These are phyloP conservation scores for Plasmodiophora brassicae DNA, from an alignment of 208 protist genomes.

Conservation along the genomic window DNA sequence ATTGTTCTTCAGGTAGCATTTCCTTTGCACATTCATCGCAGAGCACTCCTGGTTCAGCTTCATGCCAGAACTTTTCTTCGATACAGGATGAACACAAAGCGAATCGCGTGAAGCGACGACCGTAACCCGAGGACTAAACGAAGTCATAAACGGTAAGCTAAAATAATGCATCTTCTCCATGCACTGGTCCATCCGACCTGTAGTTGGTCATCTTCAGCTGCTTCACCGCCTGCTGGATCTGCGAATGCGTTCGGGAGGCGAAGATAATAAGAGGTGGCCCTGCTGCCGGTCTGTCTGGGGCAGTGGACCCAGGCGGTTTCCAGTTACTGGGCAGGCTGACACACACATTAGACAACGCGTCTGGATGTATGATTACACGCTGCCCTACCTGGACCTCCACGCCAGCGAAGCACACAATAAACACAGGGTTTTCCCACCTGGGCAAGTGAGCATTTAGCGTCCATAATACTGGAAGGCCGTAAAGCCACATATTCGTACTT, in stretches of 20 bases:
- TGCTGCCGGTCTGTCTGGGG: background rate
- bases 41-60: background rate
- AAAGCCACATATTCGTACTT: too few relatives aligned
- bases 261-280: background rate
- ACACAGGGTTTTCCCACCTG: conserved; percentile 12
- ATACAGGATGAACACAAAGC: conserved; percentile 12
- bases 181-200: too few relatives aligned
- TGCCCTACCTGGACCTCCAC: background rate
- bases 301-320: background rate
- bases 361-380: too few relatives aligned
- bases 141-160: background rate
- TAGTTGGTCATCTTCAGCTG: conserved; percentile 7
- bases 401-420: conserved; percentile 14
- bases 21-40: background rate
- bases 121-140: background rate
- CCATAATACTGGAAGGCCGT: too few relatives aligned
- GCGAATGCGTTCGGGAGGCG: conserved; percentile 3
- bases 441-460: too few relatives aligned
- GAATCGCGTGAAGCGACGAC: conserved; percentile 13
- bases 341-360: too few relatives aligned
- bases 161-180: too few relatives aligned
- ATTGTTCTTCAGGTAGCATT: background rate
- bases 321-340: too few relatives aligned
- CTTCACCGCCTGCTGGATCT: background rate
- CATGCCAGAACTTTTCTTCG: background rate